These are phyloP conservation scores for Coemansia sp. DNA, from an alignment of 192 early-diverging fungal species.

Conservation along the genomic window DNA sequence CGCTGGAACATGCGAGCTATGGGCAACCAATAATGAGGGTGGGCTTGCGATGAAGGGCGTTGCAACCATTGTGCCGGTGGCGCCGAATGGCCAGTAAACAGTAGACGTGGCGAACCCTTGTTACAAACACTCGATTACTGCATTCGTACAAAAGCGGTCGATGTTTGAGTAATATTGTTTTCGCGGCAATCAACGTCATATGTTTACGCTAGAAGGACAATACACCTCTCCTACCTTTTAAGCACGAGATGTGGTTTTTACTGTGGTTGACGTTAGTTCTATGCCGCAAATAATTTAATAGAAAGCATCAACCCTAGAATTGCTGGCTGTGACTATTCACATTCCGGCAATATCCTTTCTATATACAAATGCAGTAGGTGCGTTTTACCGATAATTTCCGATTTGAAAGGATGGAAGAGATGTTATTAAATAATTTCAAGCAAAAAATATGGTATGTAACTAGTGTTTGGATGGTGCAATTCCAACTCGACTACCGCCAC, in stretches of 20 bases:
- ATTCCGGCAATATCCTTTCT: not conserved
- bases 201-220: not conserved
- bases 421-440: not conserved
- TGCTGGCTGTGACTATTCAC: not conserved
- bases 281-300: too few relatives aligned
- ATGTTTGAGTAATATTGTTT: not conserved
- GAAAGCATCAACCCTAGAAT: too few relatives aligned
- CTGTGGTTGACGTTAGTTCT: too few relatives aligned
- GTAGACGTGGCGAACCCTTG: not conserved
- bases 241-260: too few relatives aligned
- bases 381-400: not conserved
- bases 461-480: constrained; percentile 59
- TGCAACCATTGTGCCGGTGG: constrained; percentile 47
- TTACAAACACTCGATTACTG: constrained; percentile 1
- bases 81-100: not conserved
- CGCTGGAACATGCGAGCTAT: constrained; percentile 60
- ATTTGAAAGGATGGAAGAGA: not conserved
- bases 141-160: not conserved
- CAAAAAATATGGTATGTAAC: not conserved
- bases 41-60: constrained; percentile 73
- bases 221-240: not conserved
- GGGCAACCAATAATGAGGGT: constrained; percentile 64
- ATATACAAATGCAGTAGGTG: not conserved
- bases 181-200: not conserved
- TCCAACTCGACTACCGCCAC: constrained; percentile 57